These are phyloP conservation scores for Alternaria atra DNA, from an alignment of 2,329 filamentous ascomycete species.

Conservation along the genomic window DNA sequence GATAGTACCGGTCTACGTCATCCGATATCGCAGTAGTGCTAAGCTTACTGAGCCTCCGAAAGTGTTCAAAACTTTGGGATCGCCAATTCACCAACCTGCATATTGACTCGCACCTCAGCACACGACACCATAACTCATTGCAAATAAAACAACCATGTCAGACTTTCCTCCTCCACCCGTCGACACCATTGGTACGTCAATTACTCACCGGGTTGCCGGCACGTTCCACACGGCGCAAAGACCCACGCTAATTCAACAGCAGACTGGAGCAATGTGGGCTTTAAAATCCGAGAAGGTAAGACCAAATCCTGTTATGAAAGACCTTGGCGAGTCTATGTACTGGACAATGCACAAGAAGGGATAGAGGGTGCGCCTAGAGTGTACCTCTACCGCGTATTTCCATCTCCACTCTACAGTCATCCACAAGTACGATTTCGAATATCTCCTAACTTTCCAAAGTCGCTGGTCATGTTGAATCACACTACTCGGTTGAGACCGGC, in stretches of 20 bases:
- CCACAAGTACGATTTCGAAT: not conserved
- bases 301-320: not conserved
- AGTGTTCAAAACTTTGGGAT: slow-evolving; percentile 21
- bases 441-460: slow-evolving; percentile 61
- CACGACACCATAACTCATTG: slow-evolving; percentile 6
- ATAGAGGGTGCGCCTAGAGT: not conserved
- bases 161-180: slow-evolving; percentile 74
- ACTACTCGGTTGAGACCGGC: slow-evolving; percentile 77
- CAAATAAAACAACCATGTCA: slow-evolving; percentile 36
- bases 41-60: slow-evolving; percentile 29
- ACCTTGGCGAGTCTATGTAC: not conserved
- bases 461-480: slow-evolving; percentile 91
- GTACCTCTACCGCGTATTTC: not conserved
- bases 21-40: slow-evolving; percentile 45
- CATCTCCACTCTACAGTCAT: not conserved
- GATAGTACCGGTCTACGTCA: slow-evolving; percentile 35
- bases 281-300: slow-evolving; percentile 87
- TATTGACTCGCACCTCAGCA: slow-evolving; percentile 11
- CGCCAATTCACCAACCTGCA: slow-evolving; percentile 16
- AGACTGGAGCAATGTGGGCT: slow-evolving; percentile 95
- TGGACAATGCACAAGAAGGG: not conserved
- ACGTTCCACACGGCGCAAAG: not conserved
- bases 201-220: not conserved
- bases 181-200: slow-evolving; percentile 71
- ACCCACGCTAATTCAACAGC: slow-evolving; percentile 18